A percentile compares a stretch with the other conserved stretches of the same genome.
These are phyloP conservation scores for Seiridium unicorne DNA, from an alignment of 2,329 filamentous ascomycete species.

Conservation along the genomic window DNA sequence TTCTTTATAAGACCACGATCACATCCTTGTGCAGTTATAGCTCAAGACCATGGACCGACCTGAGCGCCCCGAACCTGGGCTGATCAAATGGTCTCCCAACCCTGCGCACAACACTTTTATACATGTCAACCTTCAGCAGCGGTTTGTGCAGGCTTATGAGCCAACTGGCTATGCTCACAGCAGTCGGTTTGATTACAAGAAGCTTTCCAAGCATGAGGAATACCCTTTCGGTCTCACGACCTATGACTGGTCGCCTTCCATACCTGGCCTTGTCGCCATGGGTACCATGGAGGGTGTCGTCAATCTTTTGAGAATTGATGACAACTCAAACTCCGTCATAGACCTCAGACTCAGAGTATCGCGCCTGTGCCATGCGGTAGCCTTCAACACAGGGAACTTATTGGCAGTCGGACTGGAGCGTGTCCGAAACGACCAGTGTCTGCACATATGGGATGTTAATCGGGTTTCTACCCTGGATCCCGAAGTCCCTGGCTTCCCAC, in stretches of 20 bases:
- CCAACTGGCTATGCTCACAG: slow-evolving; percentile 58
- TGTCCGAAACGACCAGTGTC: slow-evolving; percentile 76
- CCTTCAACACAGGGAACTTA: slow-evolving; percentile 70
- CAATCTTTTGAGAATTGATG: slow-evolving; percentile 70
- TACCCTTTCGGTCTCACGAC: slow-evolving; percentile 59
- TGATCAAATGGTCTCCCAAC: slow-evolving; percentile 67
- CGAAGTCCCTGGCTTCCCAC: slow-evolving; percentile 47
- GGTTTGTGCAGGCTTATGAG: slow-evolving; percentile 61
- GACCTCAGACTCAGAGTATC: slow-evolving; percentile 73
- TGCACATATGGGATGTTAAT: slow-evolving; percentile 80
- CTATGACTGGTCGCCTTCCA: slow-evolving; percentile 64
- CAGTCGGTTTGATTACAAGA: slow-evolving; percentile 56
- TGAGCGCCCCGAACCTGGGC: slow-evolving; percentile 54
- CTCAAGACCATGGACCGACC: slow-evolving; percentile 38
- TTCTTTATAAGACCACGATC: neutral
- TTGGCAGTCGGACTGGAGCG: slow-evolving; percentile 78
- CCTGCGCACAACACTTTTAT: slow-evolving; percentile 58
- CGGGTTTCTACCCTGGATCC: slow-evolving; percentile 52
- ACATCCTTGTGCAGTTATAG: no score
- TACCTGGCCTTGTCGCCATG: slow-evolving; percentile 68
- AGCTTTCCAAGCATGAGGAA: slow-evolving; percentile 59
- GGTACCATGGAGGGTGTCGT: slow-evolving; percentile 75
- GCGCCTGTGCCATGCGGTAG: slow-evolving; percentile 76
- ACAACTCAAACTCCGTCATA: slow-evolving; percentile 62
- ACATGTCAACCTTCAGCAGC: slow-evolving; percentile 63